Evolutionary conservation across 208 protist species (phyloP), one percentile per base, ranked within the genome.

Genomic region (Acanthamoeba royreba): DNA sequence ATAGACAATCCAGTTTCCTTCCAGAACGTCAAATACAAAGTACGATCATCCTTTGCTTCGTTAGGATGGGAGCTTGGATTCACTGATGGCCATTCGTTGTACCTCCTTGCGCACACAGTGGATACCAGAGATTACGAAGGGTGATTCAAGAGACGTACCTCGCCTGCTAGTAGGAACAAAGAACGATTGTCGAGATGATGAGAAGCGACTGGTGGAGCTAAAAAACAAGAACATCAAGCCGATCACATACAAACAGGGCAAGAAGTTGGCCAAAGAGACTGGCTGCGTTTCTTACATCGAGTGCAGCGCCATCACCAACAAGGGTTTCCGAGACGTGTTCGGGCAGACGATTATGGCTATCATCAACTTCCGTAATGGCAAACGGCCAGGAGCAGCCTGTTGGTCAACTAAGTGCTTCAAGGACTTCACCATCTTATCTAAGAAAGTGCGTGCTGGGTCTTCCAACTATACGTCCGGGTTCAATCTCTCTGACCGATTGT

Each of bases 1-100:
- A 85, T 85, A 35, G 74, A 85, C 43, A 85, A 85, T 31, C 74
- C 74, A 25, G 74, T 85, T 31, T 85, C 74, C 74, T 85, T 85
- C 45, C 74, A 85, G 45, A 85, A 85, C 45, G 74, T 85, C 45
- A 85, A 85, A 49, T 45, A 85, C 38, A 85, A 85, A 33, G 74
- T 85, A 13, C 8, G 63, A 15, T 38, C 9, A 8, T 74, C 63
- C 63, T 74, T 28, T 8, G 22, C 63, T 25, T 28, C 63, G 22
- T 28, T 17, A 63, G n/a, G 55, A 25, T 8, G 0, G 0, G 11
- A 17, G 19, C n/a, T 7, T 1, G 28, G 31, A 15, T 28, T 81
- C 66, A 2, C 66, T 45, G 35, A 46, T 9, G 31, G 22, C 0
- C 25, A 15, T 4, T 42, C 40, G 69, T 46, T 0, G 13, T 31